phyloP scores from a whole-genome alignment of 2,329 filamentous ascomycete species.

The Lizonia empirigonia region DNA sequence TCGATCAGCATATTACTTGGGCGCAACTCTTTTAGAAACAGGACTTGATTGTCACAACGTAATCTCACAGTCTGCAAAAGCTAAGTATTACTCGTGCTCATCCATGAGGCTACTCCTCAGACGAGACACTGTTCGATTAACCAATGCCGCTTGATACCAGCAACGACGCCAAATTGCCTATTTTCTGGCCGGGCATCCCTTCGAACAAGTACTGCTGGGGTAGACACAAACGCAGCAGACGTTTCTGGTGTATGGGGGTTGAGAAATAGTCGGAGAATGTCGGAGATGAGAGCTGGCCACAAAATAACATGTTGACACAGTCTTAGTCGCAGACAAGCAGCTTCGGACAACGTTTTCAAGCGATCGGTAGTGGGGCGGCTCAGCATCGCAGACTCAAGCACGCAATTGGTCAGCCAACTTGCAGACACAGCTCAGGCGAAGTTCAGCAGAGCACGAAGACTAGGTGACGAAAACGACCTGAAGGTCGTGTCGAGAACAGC shows the following conservation, averaged over 20 bases:
- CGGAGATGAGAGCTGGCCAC: neutral
- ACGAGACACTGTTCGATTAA: too few relatives aligned
- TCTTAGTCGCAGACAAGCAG: constrained; percentile 4
- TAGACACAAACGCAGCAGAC: neutral
- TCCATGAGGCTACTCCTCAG: too few relatives aligned
- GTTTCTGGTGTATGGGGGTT: constrained; percentile 6
- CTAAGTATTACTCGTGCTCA: too few relatives aligned
- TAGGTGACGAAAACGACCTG: constrained; percentile 5
- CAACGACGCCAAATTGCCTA: too few relatives aligned
- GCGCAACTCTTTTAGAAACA: too few relatives aligned
- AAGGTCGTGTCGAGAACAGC: constrained; percentile 5
- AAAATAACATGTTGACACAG: constrained; percentile 2
- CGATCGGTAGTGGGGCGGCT: neutral
- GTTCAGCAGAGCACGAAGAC: constrained; percentile 11
- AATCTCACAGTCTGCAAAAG: too few relatives aligned
- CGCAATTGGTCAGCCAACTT: constrained; percentile 7
- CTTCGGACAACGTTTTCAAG: neutral
- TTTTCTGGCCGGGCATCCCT: too few relatives aligned
- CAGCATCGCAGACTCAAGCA: neutral
- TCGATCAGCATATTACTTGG: too few relatives aligned
- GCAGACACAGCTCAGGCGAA: constrained; percentile 13
- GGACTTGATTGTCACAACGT: too few relatives aligned
- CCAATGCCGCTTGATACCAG: too few relatives aligned
- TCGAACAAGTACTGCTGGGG: too few relatives aligned
- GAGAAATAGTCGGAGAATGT: constrained; percentile 1